Evolutionary conservation across 1,284 basidiomycete genomes (phyloP).

Genomic region (Kalmanozyma brasiliensis): DNA sequence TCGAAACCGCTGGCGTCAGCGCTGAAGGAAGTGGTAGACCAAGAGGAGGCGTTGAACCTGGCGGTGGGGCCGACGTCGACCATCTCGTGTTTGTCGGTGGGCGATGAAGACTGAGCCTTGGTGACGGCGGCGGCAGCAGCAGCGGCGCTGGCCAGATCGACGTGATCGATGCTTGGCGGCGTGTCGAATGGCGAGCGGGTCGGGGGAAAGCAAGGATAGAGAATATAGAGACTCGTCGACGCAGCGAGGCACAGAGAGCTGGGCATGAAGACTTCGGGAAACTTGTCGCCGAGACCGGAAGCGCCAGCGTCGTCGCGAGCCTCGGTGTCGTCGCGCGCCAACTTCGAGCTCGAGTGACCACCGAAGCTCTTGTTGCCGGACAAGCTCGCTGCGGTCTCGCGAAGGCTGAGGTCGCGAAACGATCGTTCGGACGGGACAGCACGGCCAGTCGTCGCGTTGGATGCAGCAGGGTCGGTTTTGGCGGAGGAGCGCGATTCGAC

Average conservation of each 20-base stretch:
- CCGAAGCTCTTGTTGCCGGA: conserved; percentile 31
- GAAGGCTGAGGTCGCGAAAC: conserved; percentile 37
- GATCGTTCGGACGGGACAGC: conserved; percentile 39
- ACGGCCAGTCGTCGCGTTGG: conserved; percentile 19
- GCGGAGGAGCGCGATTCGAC: conserved; percentile 23
- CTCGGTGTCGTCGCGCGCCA: conserved; percentile 32
- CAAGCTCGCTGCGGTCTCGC: conserved; percentile 34
- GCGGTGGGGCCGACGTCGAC: conserved; percentile 8
- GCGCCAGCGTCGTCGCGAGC: conserved; percentile 21
- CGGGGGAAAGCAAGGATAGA: conserved; percentile 59
- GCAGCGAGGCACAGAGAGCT: conserved; percentile 51
- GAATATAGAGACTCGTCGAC: conserved; percentile 51
- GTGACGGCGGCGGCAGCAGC: conserved; percentile 2
- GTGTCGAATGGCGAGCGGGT: conserved; percentile 51
- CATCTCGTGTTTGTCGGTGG: not conserved
- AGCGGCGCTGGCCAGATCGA: conserved; percentile 4
- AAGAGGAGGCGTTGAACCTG: conserved; percentile 50
- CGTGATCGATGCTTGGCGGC: conserved; percentile 12
- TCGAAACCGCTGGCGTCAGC: conserved; percentile 42
- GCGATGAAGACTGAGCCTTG: not conserved
- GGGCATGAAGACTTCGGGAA: conserved; percentile 45
- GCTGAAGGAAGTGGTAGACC: conserved; percentile 37
- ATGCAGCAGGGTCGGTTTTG: conserved; percentile 15
- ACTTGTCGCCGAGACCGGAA: conserved; percentile 20
- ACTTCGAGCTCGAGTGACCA: conserved; percentile 19